phyloP scores from a whole-genome alignment of 208 protist species.

The Sergeia podlipaevii region DNA sequence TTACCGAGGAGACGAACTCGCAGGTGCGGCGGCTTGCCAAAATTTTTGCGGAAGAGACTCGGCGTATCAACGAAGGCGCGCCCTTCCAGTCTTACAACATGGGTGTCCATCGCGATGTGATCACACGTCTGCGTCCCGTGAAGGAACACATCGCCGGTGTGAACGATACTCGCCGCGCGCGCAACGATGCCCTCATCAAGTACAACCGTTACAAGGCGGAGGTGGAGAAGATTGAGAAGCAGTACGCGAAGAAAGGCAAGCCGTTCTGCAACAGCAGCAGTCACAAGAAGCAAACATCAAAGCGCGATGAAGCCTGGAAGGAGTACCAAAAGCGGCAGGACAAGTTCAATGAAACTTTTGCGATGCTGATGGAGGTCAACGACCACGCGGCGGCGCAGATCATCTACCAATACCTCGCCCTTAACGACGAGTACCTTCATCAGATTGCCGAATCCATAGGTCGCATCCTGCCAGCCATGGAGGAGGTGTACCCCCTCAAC shows the following conservation, averaged over 20 bases:
- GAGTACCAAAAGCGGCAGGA: conserved; percentile 26
- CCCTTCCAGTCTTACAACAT: conserved; percentile 60
- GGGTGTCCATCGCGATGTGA: conserved; percentile 55
- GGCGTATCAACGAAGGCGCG: conserved; percentile 47
- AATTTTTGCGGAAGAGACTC: conserved; percentile 43
- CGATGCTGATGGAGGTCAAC: conserved; percentile 65
- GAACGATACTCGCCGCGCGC: conserved; percentile 18
- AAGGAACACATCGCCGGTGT: conserved; percentile 41
- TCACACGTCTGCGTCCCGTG: conserved; percentile 47
- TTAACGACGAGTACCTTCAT: conserved; percentile 59
- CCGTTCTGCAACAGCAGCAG: conserved; percentile 55
- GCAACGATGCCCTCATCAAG: conserved; percentile 24
- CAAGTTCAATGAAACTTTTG: conserved; percentile 47
- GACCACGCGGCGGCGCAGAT: conserved; percentile 58
- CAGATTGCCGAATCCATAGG: conserved; percentile 37
- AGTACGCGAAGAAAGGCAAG: conserved; percentile 56
- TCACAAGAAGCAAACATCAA: conserved; percentile 43
- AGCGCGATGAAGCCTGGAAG: conserved; percentile 42
- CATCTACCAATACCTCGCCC: conserved; percentile 56
- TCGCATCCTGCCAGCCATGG: conserved; percentile 47
- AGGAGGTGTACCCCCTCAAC: conserved; percentile 52
- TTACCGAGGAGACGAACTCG: conserved; percentile 34
- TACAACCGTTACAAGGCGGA: conserved; percentile 56
- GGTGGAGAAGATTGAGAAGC: conserved; percentile 57
- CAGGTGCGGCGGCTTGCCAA: conserved; percentile 44